Evolutionary conservation across 169 alveolate species (phyloP), one percentile per base, ranked within the genome.

Genomic region (Plasmodium blacklocki): DNA sequence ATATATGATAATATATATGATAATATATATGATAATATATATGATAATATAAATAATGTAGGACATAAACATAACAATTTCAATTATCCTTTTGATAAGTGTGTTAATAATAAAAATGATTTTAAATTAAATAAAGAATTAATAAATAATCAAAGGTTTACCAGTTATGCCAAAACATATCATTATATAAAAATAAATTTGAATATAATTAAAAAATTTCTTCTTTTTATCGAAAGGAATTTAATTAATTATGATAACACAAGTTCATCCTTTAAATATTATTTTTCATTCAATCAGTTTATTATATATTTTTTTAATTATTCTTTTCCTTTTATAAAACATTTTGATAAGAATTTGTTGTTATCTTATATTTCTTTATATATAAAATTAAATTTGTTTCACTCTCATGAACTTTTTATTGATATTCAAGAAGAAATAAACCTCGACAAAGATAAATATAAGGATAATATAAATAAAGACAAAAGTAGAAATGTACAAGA

Each of bases 291-390:
- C 23, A 50, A 83, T 60, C 68, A 83, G 39, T 83, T 83, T 83
- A 39, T 83, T 68, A 54, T 83, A 29, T 83, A 83, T 68, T 83
- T 83, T 70, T 83, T 83, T 83, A 83, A 67, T 83, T 58, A 83
- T 59, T 68, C 83, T 32, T 68, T 83, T 47, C 83, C 60, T 29
- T 83, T 52, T 29, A 59, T 83, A 39, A 63, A 83, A n/a, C 54
- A 26, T 45, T 83, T 83, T 47, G 91, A 83, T 83, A 56, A 58
- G 18, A 68, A 83, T 9, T 73, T 83, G 26, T 43, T 83, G 21
- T 15, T 11, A 19, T 68, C 29, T 32, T 83, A 83, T 68, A 43
- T 47, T n/a, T 50, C 56, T 83, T 58, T 83, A 62, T 83, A 54
- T 68, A 68, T 83, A 54, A 83, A 83, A 32, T 58, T 83, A 68